Percentiles rank a stretch among this genome's conserved stretches.
phyloP scores from a whole-genome alignment of 345 rosid genomes.

The Eucalyptus fibrosa region DNA sequence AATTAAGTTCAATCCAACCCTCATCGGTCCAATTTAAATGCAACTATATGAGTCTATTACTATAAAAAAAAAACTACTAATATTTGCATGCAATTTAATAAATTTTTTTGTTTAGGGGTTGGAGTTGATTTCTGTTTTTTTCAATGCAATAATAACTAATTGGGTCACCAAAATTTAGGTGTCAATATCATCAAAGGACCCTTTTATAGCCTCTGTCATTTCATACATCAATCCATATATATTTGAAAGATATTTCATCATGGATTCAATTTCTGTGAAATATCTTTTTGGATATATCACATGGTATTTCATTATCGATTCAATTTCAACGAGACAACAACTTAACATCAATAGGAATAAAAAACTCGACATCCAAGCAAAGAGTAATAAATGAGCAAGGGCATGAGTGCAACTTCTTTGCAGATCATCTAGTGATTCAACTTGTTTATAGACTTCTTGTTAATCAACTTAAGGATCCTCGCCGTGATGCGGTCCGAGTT shows the following conservation, averaged over 20 bases:
- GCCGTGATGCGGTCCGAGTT: too few species aligned
- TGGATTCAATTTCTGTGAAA: not conserved
- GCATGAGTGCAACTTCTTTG: not conserved
- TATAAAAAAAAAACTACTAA: too few species aligned
- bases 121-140: too few species aligned
- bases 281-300: not conserved
- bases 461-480: not conserved
- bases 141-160: too few species aligned
- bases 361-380: not conserved
- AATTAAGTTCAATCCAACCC: too few species aligned
- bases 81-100: too few species aligned
- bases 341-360: not conserved
- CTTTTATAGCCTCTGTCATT: not conserved
- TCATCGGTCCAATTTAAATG: too few species aligned
- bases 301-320: not conserved
- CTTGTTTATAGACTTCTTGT: not conserved
- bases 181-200: not conserved
- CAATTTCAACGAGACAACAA: not conserved
- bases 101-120: too few species aligned
- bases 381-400: not conserved
- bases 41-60: too few species aligned
- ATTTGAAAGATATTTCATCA: not conserved
- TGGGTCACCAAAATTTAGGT: rapidly evolving
- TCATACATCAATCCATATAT: not conserved
- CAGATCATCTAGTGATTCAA: not conserved